phyloP scores from a whole-genome alignment of 306 rosid genomes.

The Lupinus albus region DNA sequence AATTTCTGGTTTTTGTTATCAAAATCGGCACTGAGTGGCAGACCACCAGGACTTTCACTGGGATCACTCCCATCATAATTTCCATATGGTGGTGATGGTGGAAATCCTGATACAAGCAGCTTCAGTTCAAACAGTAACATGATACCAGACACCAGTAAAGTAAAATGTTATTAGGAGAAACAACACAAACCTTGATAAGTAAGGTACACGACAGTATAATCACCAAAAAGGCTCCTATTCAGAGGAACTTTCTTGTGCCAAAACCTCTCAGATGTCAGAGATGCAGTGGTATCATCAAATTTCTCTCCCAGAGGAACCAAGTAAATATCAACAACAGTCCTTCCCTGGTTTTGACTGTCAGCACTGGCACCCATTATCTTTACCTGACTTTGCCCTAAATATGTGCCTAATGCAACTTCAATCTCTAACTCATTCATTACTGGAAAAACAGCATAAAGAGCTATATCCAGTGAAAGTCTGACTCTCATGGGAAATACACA shows the following conservation, averaged over 20 bases:
- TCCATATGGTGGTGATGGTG: slow-evolving; percentile 67
- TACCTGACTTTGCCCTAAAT: slow-evolving; percentile 93
- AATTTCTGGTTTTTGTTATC: slow-evolving; percentile 71
- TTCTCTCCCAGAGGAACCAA: slow-evolving; percentile 95
- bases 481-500: slow-evolving; percentile 99
- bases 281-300: slow-evolving; percentile 94
- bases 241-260: slow-evolving; percentile 91
- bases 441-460: slow-evolving; percentile 87
- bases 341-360: slow-evolving; percentile 84
- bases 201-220: slow-evolving; percentile 71
- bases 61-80: slow-evolving; percentile 60
- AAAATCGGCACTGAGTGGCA: slow-evolving; percentile 81
- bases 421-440: slow-evolving; percentile 88
- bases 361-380: slow-evolving; percentile 98
- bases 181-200: slow-evolving; percentile 76
- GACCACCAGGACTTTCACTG: slow-evolving; percentile 57
- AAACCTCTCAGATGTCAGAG: slow-evolving; percentile 80
- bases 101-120: slow-evolving; percentile 65
- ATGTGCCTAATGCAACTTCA: slow-evolving; percentile 90
- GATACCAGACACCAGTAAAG: slow-evolving; percentile 27
- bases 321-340: slow-evolving; percentile 82
- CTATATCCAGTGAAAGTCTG: slow-evolving; percentile 82
- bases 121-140: slow-evolving; percentile 49
- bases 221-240: slow-evolving; percentile 77
- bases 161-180: slow-evolving; percentile 32